A percentile compares a stretch with the other conserved stretches of the same genome.
Conservation (phyloP, 768 basidiomycete genomes). For the Rhodotorula graminis region DNA sequence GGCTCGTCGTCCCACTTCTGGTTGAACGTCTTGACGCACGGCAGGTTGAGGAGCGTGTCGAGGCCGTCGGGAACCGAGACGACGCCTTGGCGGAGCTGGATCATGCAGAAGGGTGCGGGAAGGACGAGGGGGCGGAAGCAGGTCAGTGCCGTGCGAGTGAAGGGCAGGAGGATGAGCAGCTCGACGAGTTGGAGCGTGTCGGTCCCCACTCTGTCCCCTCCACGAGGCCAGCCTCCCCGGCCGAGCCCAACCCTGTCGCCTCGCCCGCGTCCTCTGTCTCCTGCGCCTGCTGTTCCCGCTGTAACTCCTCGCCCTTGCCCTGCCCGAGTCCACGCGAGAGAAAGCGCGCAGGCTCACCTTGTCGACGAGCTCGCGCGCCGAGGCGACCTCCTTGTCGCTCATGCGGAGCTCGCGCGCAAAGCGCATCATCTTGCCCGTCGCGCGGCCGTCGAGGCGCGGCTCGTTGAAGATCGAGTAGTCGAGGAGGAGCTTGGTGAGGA, state of each 20-base stretch:
- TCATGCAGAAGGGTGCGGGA: too few relatives aligned
- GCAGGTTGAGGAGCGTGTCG: conserved; percentile 6
- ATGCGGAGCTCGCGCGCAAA: not conserved
- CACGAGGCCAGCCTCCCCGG: not conserved
- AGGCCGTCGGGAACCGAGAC: conserved; percentile 10
- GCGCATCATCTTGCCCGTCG: conserved; percentile 31
- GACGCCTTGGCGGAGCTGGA: conserved; percentile 21
- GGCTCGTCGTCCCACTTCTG: conserved; percentile 9
- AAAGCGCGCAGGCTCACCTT: conserved; percentile 3
- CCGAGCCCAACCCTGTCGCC: not conserved
- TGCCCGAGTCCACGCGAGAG: too few relatives aligned
- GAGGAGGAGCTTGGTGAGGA: conserved; percentile 24
- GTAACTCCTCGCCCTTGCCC: not conserved
- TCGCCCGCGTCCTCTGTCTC: not conserved
- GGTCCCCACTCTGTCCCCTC: not conserved
- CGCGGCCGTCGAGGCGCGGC: not conserved
- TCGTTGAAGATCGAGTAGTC: conserved; percentile 25
- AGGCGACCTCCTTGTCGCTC: conserved; percentile 15
- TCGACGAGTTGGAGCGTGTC: not conserved
- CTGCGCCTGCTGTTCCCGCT: not conserved
- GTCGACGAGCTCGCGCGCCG: conserved; percentile 1
- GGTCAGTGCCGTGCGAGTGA: not conserved
- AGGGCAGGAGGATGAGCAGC: not conserved
- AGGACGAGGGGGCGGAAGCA: too few relatives aligned
- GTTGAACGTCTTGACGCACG: conserved; percentile 14